These are phyloP conservation scores for Cystobasidium ongulense DNA, from an alignment of 768 basidiomycete species.

Conservation along the genomic window DNA sequence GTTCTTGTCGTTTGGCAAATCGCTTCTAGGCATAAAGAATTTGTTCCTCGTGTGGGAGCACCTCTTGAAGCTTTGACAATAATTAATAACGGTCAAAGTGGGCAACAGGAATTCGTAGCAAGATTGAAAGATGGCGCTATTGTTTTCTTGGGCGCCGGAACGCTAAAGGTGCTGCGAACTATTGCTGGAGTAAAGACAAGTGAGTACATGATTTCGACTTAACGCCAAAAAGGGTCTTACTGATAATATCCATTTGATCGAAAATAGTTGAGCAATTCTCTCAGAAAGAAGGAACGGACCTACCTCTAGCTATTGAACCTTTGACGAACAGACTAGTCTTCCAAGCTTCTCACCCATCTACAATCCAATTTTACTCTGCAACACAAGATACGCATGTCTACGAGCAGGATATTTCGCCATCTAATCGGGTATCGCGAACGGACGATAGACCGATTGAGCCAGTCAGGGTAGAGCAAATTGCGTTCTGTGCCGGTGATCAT, in stretches of 20 bases:
- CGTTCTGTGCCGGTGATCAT: slow-evolving; percentile 48
- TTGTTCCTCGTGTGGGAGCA: slow-evolving; percentile 82
- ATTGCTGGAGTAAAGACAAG: slow-evolving; percentile 72
- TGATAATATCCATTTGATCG: slow-evolving; percentile 46
- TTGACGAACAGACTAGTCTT: slow-evolving; percentile 68
- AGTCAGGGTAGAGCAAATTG: slow-evolving; percentile 62
- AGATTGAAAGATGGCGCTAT: slow-evolving; percentile 73
- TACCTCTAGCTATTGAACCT: slow-evolving; percentile 69
- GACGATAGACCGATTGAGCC: slow-evolving; percentile 70
- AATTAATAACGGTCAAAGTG: slow-evolving; percentile 46
- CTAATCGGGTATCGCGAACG: slow-evolving; percentile 68
- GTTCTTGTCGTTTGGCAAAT: slow-evolving; percentile 97
- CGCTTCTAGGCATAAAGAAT: slow-evolving; percentile 77
- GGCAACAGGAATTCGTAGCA: slow-evolving; percentile 75
- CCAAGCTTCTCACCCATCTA: slow-evolving; percentile 88
- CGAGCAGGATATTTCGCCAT: slow-evolving; percentile 82
- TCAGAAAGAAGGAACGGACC: slow-evolving; percentile 33
- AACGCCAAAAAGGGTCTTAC: slow-evolving; percentile 43
- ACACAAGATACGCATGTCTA: slow-evolving; percentile 60
- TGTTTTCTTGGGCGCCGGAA: slow-evolving; percentile 63
- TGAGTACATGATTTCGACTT: slow-evolving; percentile 46
- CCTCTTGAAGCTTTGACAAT: slow-evolving; percentile 63
- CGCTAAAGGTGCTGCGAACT: slow-evolving; percentile 62
- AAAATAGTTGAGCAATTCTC: background rate
- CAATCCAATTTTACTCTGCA: slow-evolving; percentile 83